Evolutionary conservation across 2,329 filamentous ascomycete genomes (phyloP).

Genomic region (Ophiostoma sp.): DNA sequence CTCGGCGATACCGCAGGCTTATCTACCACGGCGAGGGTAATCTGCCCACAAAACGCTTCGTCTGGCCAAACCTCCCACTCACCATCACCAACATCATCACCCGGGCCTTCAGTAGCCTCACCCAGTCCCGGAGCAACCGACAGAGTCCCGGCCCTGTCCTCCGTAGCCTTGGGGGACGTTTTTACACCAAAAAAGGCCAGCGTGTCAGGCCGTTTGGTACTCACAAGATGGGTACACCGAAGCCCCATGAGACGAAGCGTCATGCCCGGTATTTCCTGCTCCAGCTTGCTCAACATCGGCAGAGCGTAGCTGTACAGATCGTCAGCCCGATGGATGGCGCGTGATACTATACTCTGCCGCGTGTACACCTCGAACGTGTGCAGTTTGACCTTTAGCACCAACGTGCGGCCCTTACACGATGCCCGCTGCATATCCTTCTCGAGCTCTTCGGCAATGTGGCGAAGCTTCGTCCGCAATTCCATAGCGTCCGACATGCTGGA

Average conservation of each 20-base stretch:
- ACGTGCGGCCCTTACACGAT: slow-evolving; percentile 80
- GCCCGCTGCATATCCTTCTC: slow-evolving; percentile 77
- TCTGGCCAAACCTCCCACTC: slow-evolving; percentile 66
- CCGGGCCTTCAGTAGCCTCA: slow-evolving; percentile 30
- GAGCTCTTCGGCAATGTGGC: slow-evolving; percentile 75
- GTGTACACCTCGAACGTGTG: slow-evolving; percentile 91
- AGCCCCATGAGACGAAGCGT: slow-evolving; percentile 82
- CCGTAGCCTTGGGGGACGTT: slow-evolving; percentile 28
- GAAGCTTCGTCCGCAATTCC: slow-evolving; percentile 69
- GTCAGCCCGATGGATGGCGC: slow-evolving; percentile 65
- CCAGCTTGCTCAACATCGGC: slow-evolving; percentile 77
- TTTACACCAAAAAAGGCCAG: slow-evolving; percentile 72
- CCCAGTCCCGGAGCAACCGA: background rate
- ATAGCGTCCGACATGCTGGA: slow-evolving; percentile 65
- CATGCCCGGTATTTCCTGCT: slow-evolving; percentile 75
- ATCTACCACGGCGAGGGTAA: slow-evolving; percentile 26
- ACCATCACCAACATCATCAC: slow-evolving; percentile 36
- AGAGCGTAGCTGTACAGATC: slow-evolving; percentile 78
- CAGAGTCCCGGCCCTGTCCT: too few species aligned
- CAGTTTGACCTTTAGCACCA: slow-evolving; percentile 88
- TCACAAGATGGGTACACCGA: slow-evolving; percentile 79
- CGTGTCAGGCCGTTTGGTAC: slow-evolving; percentile 73
- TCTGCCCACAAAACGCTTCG: slow-evolving; percentile 46
- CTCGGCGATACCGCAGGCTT: background rate
- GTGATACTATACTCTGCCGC: slow-evolving; percentile 69